Evolutionary conservation across 208 protist genomes (phyloP).

Genomic region (Wallacemonas collosoma): DNA sequence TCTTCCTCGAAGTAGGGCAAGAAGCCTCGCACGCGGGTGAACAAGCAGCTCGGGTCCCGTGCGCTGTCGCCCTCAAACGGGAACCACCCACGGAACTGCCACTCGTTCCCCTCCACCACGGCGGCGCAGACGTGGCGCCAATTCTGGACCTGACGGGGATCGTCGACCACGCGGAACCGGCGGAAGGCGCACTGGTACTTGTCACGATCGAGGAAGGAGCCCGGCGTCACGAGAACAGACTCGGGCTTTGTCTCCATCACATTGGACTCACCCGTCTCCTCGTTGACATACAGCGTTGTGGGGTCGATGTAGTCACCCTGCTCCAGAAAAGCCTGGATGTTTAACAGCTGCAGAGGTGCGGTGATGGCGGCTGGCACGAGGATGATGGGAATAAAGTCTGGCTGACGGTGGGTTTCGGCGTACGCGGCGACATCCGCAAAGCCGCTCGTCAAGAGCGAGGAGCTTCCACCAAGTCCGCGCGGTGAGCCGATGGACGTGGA

Average conservation of each 20-base stretch:
- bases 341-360: constrained; percentile 80
- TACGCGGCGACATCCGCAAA: constrained; percentile 48
- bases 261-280: constrained; percentile 64
- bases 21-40: constrained; percentile 73
- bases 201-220: constrained; percentile 69
- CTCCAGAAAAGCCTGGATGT: constrained; percentile 83
- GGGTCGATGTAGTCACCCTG: constrained; percentile 78
- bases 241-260: constrained; percentile 74
- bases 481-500: neutral
- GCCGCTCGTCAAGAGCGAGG: constrained; percentile 49
- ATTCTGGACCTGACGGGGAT: constrained; percentile 65
- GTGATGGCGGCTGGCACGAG: constrained; percentile 71
- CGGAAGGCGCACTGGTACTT: constrained; percentile 71
- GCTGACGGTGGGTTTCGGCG: constrained; percentile 37
- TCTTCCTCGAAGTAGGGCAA: constrained; percentile 91
- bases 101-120: constrained; percentile 75
- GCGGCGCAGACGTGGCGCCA: constrained; percentile 89
- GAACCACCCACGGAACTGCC: constrained; percentile 81
- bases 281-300: constrained; percentile 68
- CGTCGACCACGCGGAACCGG: constrained; percentile 81
- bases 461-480: constrained; percentile 34
- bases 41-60: constrained; percentile 63
- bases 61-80: constrained; percentile 35
- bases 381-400: constrained; percentile 87
- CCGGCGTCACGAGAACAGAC: constrained; percentile 66